Evolutionary conservation across 306 rosid genomes (phyloP).

Genomic region (Cicer pinnatifidum): DNA sequence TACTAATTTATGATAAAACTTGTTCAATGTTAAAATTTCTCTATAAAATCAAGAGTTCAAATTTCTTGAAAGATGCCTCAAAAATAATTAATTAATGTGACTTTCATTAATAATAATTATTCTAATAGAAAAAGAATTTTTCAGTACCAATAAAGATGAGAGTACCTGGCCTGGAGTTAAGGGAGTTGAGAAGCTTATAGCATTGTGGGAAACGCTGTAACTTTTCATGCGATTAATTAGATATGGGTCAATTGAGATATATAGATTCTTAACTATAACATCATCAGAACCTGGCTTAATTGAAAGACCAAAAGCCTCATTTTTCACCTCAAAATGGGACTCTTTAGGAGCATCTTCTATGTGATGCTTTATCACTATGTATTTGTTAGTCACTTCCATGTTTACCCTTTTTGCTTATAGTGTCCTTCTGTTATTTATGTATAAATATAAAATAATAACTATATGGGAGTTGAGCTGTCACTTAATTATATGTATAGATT

Average conservation of each 20-base stretch:
- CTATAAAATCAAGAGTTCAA: no score
- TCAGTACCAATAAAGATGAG: neutral
- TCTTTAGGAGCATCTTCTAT: slow-evolving; percentile 60
- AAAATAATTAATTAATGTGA: no score
- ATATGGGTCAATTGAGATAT: slow-evolving; percentile 69
- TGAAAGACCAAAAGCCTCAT: slow-evolving; percentile 41
- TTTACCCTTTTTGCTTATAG: neutral
- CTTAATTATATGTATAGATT: no score
- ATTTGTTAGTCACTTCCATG: slow-evolving; percentile 67
- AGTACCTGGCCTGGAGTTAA: no score
- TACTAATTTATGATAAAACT: no score
- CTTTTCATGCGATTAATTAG: slow-evolving; percentile 54
- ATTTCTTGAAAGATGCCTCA: no score
- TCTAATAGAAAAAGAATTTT: neutral
- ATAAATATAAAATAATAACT: no score
- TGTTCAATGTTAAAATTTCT: no score
- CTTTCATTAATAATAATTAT: no score
- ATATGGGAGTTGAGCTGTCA: no score
- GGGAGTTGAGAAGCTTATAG: no score
- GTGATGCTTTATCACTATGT: slow-evolving; percentile 46
- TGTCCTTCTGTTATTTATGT: neutral
- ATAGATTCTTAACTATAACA: slow-evolving; percentile 61
- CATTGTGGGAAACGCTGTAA: no score
- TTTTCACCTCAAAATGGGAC: slow-evolving; percentile 60
- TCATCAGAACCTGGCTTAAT: slow-evolving; percentile 52